Percentiles rank a stretch among this genome's conserved stretches.
Evolutionary conservation across 2,329 filamentous ascomycete genomes (phyloP).

Genomic region (Metarhizium brunneum): DNA sequence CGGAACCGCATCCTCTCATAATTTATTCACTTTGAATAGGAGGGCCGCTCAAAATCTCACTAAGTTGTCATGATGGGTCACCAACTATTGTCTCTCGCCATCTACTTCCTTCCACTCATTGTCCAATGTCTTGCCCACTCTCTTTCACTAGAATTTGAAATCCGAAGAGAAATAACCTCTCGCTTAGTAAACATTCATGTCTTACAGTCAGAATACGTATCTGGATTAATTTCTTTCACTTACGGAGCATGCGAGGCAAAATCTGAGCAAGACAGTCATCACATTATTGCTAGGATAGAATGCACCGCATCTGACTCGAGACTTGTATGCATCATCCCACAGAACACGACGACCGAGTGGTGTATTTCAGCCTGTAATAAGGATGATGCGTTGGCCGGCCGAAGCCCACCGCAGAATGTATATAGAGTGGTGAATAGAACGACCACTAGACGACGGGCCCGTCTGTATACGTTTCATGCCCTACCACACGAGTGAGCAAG

Average conservation of each 20-base stretch:
- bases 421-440: slow-evolving; percentile 3
- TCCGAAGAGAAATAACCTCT: slow-evolving; percentile 20
- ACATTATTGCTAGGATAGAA: slow-evolving; percentile 8
- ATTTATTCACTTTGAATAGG: no score
- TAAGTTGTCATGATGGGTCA: not conserved
- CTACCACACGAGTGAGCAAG: not conserved
- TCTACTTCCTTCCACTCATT: not conserved
- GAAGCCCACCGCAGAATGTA: slow-evolving; percentile 23
- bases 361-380: slow-evolving; percentile 32
- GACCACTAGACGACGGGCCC: slow-evolving; percentile 6
- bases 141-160: slow-evolving; percentile 25
- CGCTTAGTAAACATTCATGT: slow-evolving; percentile 23
- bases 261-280: slow-evolving; percentile 10
- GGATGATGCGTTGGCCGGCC: slow-evolving; percentile 21
- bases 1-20: no score
- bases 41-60: no score
- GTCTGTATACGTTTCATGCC: not conserved
- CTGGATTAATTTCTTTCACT: slow-evolving; percentile 10
- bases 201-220: slow-evolving; percentile 7
- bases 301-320: not conserved
- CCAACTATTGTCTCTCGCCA: not conserved
- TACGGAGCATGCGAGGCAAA: slow-evolving; percentile 12
- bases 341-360: slow-evolving; percentile 18
- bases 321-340: slow-evolving; percentile 7
- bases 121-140: not conserved